Evolutionary conservation across 2,329 filamentous ascomycete genomes (phyloP), one percentile per base, ranked within the genome.

Genomic region (Penicillium sp.): DNA sequence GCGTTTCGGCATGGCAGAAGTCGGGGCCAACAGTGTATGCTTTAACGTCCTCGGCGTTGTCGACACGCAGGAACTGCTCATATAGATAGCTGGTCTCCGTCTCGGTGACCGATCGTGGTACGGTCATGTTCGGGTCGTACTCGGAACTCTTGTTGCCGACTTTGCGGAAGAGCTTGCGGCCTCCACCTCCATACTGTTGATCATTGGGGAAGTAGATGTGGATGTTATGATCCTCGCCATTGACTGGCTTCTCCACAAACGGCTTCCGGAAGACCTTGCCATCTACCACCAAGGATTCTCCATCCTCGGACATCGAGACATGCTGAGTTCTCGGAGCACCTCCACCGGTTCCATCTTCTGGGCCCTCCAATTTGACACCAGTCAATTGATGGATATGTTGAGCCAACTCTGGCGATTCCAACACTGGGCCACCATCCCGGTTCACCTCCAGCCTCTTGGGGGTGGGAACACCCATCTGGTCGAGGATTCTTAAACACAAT

Each of bases 121-220:
- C 79, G 17, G 81, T 86, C 62, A 99, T 84, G 12, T 89, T 88
- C 17, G 90, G 86, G 62, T 97, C 90, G 72, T 90, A 96, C 76
- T 99, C 96, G 1, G 94, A 98, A 77, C 94, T 98, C 81, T 99
- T 99, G 84, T 99, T 99, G 72, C 96, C 96, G 71, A 99, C 91
- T 78, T 99, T 99, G 61, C 95, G 87, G 80, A 99, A 99, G 3
- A 99, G 85, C 68, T 94, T 91, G 61, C 96, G 86, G 28, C 93
- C 96, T 62, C 95, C 95, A 53, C 94, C 93, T 4, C 93, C 93
- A 53, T 91, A 86, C 45, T 91, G 90, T 61, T 81, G 75, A 63
- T 78, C 77, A 65, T 89, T 91, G 24, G 94, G 92, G 73, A 96
- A 98, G 80, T 98, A 99, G 59, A 99, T 97, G 79, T 96, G 91